phyloP scores from a whole-genome alignment of 257 asterid genomes.

The Scutellaria barbata region DNA sequence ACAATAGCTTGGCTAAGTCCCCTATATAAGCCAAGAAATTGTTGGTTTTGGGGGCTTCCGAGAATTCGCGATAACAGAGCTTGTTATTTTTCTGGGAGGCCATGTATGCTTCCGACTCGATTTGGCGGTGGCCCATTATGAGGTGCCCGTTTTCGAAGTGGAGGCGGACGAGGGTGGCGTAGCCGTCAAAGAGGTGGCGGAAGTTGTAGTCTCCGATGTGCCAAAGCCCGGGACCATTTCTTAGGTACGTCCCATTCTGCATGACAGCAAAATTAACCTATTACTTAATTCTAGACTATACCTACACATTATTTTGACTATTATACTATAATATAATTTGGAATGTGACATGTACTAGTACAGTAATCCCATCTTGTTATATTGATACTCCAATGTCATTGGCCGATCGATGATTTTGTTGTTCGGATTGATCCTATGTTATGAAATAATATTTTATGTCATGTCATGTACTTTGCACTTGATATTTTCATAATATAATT shows the following conservation, averaged over 20 bases:
- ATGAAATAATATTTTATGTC: too few relatives aligned
- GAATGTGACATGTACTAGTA: conserved; percentile 30
- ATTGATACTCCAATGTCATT: background rate
- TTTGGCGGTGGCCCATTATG: conserved; percentile 84
- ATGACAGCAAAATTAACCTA: conserved; percentile 32
- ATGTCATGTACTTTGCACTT: too few relatives aligned
- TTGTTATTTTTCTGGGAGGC: conserved; percentile 76
- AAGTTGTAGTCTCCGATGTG: conserved; percentile 81
- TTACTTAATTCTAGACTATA: background rate
- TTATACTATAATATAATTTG: conserved; percentile 21
- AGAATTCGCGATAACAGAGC: conserved; percentile 84
- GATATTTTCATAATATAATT: background rate
- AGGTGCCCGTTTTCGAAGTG: conserved; percentile 62
- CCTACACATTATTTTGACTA: conserved; percentile 4
- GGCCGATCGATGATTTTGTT: background rate
- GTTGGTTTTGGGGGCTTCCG: conserved; percentile 79
- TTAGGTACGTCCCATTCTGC: conserved; percentile 91
- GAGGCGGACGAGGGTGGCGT: conserved; percentile 93
- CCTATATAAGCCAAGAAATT: conserved; percentile 76
- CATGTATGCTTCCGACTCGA: conserved; percentile 85
- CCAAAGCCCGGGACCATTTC: conserved; percentile 98
- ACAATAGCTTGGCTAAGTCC: conserved; percentile 77
- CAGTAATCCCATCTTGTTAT: background rate
- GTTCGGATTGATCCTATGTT: background rate
- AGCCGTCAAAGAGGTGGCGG: conserved; percentile 98